A percentile compares a stretch with the other conserved stretches of the same genome.
phyloP scores from a whole-genome alignment of 2,329 filamentous ascomycete genomes.

The Aaosphaeria pasadenensis region DNA sequence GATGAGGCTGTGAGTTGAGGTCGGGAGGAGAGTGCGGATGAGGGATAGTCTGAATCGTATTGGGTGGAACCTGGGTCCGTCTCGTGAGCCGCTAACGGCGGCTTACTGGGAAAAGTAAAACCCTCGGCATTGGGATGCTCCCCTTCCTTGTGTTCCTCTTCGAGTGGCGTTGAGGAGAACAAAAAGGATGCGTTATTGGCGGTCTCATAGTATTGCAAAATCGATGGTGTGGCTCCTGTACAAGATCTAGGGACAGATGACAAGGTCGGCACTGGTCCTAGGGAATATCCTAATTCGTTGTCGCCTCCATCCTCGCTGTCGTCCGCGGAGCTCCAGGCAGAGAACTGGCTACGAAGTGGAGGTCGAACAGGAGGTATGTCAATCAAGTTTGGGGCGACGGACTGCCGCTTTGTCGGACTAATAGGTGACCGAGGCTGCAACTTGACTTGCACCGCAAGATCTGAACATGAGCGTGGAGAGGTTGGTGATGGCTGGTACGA shows the following conservation, averaged over 20 bases:
- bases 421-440: slow-evolving; percentile 20
- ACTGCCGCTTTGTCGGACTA: slow-evolving; percentile 10
- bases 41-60: slow-evolving; percentile 19
- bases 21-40: slow-evolving; percentile 18
- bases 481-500: slow-evolving; percentile 19
- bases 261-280: slow-evolving; percentile 7
- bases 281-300: slow-evolving; percentile 19
- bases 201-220: slow-evolving; percentile 28
- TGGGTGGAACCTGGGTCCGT: slow-evolving; percentile 5
- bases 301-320: slow-evolving; percentile 23
- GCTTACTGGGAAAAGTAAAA: slow-evolving; percentile 17
- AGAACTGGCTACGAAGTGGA: slow-evolving; percentile 33
- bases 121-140: slow-evolving; percentile 16
- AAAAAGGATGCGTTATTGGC: slow-evolving; percentile 24
- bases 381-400: slow-evolving; percentile 21
- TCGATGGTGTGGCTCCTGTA: slow-evolving; percentile 22
- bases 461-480: slow-evolving; percentile 29
- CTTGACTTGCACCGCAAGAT: slow-evolving; percentile 18
- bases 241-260: slow-evolving; percentile 5
- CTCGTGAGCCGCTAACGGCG: slow-evolving; percentile 8
- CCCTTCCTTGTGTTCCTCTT: slow-evolving; percentile 9
- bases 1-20: slow-evolving; percentile 29
- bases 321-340: slow-evolving; percentile 36
- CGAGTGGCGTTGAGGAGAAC: slow-evolving; percentile 27
- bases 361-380: slow-evolving; percentile 30